A percentile compares a stretch with the other conserved stretches of the same genome.
These are phyloP conservation scores for Suillus plorans DNA, from an alignment of 768 basidiomycete species.

Conservation along the genomic window DNA sequence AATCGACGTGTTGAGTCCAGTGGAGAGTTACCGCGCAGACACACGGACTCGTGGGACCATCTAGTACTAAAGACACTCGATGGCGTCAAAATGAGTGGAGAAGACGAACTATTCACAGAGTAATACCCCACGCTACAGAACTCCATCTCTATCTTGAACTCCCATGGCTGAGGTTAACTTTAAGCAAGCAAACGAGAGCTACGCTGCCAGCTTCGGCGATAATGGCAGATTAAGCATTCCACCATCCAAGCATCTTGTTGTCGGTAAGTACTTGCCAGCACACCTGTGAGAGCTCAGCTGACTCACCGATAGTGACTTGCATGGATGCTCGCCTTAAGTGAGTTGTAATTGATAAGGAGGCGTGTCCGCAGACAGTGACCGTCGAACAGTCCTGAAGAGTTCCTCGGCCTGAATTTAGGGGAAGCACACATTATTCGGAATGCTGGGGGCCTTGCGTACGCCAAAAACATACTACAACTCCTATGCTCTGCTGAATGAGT, in stretches of 20 bases:
- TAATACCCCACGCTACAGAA: neutral
- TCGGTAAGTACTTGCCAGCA: slow-evolving; percentile 28
- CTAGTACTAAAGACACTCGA: neutral
- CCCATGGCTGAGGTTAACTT: slow-evolving; percentile 31
- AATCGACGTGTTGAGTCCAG: too few relatives aligned
- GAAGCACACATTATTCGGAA: slow-evolving; percentile 75
- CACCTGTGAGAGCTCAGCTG: neutral
- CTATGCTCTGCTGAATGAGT: neutral
- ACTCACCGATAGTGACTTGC: slow-evolving; percentile 49
- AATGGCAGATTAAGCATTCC: slow-evolving; percentile 38
- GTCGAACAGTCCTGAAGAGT: slow-evolving; percentile 47
- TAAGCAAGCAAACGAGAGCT: slow-evolving; percentile 41
- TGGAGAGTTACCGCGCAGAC: too few relatives aligned
- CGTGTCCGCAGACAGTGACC: slow-evolving; percentile 4
- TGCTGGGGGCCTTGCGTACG: slow-evolving; percentile 66
- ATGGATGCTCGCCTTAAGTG: slow-evolving; percentile 78
- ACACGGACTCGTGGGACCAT: too few relatives aligned
- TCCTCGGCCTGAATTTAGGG: slow-evolving; percentile 62
- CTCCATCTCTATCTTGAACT: slow-evolving; percentile 1
- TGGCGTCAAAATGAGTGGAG: slow-evolving; percentile 2
- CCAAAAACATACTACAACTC: slow-evolving; percentile 8
- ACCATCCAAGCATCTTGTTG: slow-evolving; percentile 41
- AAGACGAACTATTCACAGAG: neutral
- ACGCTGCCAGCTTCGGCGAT: slow-evolving; percentile 46
- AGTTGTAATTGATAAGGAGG: neutral